Percentiles rank a stretch among this genome's conserved stretches.
Conservation (phyloP, 2,329 filamentous ascomycete genomes). For the Sporothrix luriei region DNA sequence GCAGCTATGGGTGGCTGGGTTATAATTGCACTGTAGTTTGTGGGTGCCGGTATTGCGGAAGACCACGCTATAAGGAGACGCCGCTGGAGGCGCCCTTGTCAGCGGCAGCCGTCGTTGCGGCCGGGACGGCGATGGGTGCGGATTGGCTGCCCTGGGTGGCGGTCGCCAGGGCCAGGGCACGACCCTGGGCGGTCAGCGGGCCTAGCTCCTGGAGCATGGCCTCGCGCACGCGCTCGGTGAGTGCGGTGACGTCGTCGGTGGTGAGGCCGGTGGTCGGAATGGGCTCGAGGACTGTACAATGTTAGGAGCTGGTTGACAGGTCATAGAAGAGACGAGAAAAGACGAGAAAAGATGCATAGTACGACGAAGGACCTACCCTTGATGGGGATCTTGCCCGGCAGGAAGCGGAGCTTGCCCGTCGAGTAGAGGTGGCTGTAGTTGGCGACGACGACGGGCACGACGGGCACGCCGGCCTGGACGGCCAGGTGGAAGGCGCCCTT, state of each 20-base stretch:
- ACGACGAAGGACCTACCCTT: slow-evolving; percentile 59
- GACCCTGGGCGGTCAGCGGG: slow-evolving; percentile 54
- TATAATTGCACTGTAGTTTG: neutral
- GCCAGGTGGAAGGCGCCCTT: slow-evolving; percentile 98
- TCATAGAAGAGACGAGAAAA: slow-evolving; percentile 11
- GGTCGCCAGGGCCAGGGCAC: slow-evolving; percentile 18
- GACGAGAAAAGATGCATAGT: neutral
- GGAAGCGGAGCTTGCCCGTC: slow-evolving; percentile 66
- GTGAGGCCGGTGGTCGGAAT: slow-evolving; percentile 75
- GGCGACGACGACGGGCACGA: slow-evolving; percentile 80
- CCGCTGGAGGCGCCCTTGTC: slow-evolving; percentile 31
- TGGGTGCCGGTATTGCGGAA: too few species aligned
- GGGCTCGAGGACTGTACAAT: slow-evolving; percentile 68
- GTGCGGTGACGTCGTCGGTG: slow-evolving; percentile 73
- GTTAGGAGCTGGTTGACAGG: slow-evolving; percentile 10
- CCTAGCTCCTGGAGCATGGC: slow-evolving; percentile 72
- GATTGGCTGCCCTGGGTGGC: neutral
- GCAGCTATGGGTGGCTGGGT: neutral
- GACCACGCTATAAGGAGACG: slow-evolving; percentile 30
- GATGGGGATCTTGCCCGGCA: slow-evolving; percentile 69
- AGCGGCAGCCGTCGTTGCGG: neutral
- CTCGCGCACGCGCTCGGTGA: slow-evolving; percentile 69
- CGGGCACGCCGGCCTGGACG: slow-evolving; percentile 88
- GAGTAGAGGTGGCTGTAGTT: slow-evolving; percentile 77
- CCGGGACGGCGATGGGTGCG: slow-evolving; percentile 9